These are phyloP conservation scores for Leishmania guyanensis DNA, from an alignment of 208 protist genomes.

Conservation along the genomic window DNA sequence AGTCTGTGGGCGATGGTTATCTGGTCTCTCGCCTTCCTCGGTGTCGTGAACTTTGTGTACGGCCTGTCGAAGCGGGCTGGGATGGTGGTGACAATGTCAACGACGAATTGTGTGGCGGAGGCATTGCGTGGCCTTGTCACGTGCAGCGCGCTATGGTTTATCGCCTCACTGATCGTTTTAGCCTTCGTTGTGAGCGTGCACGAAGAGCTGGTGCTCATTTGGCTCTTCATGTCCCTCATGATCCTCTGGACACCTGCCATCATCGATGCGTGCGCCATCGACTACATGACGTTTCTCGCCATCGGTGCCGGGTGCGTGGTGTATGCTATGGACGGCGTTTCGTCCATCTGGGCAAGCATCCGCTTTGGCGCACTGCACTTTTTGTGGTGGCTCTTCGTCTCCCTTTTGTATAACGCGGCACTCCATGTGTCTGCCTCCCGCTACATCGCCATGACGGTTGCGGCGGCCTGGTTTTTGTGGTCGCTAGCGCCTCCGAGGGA, in stretches of 20 bases:
- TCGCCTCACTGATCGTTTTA: conserved; percentile 60
- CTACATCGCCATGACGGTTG: conserved; percentile 51
- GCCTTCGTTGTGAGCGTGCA: conserved; percentile 86
- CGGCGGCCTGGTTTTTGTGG: conserved; percentile 35
- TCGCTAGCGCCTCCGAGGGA: conserved; percentile 20
- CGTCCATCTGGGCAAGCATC: conserved; percentile 30
- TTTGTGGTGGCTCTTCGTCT: conserved; percentile 69
- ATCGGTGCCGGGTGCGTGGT: conserved; percentile 41
- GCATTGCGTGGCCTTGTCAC: conserved; percentile 51
- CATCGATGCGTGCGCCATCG: conserved; percentile 70
- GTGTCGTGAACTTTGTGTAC: conserved; percentile 83
- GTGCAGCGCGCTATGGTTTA: conserved; percentile 55
- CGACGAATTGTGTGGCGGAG: conserved; percentile 47
- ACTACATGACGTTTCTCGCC: conserved; percentile 71
- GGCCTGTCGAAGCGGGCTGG: conserved; percentile 77
- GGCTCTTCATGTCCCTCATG: conserved; percentile 77
- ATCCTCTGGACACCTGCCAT: conserved; percentile 85
- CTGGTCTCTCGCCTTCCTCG: conserved; percentile 55
- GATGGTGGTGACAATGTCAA: conserved; percentile 58
- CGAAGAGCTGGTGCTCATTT: conserved; percentile 85
- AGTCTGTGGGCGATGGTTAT: conserved; percentile 23
- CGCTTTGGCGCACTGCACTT: conserved; percentile 54
- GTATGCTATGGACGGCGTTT: conserved; percentile 50
- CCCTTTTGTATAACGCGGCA: conserved; percentile 46
- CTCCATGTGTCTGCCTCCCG: conserved; percentile 51